Conservation (phyloP, 2,329 filamentous ascomycete species). For the Fusarium keratoplasticum region DNA sequence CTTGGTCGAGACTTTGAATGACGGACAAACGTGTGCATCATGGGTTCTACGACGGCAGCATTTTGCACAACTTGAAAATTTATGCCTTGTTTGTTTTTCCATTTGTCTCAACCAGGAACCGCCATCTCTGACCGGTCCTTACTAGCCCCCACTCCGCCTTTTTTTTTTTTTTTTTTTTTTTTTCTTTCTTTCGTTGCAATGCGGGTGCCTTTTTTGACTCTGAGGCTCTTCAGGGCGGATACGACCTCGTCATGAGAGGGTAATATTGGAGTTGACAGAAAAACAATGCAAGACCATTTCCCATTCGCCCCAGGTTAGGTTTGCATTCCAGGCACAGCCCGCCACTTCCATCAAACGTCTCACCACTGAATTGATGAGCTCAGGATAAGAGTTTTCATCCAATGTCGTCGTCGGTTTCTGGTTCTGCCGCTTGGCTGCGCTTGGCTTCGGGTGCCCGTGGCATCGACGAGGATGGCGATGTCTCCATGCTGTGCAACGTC, state of each 20-base stretch:
- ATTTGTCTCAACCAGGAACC: conserved; percentile 5
- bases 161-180: not conserved
- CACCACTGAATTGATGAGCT: conserved; percentile 11
- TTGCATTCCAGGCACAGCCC: conserved; percentile 29
- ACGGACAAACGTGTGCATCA: conserved; percentile 8
- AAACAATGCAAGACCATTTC: conserved; percentile 16
- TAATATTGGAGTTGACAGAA: conserved; percentile 15
- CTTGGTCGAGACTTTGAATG: not conserved
- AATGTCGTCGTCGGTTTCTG: not conserved
- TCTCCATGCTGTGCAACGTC: conserved; percentile 26
- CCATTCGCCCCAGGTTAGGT: not conserved
- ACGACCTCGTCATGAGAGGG: conserved; percentile 19
- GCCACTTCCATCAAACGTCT: conserved; percentile 28
- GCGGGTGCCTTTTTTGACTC: conserved; percentile 7
- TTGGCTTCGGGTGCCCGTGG: conserved; percentile 27
- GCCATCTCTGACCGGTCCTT: not conserved
- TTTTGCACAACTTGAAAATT: conserved; percentile 24
- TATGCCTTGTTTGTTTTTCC: not conserved
- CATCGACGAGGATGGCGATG: conserved; percentile 29
- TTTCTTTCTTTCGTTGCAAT: not conserved
- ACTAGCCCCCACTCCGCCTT: not conserved
- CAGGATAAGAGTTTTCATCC: conserved; percentile 6
- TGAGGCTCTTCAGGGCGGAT: conserved; percentile 26
- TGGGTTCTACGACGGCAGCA: conserved; percentile 26
- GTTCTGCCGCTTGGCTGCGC: conserved; percentile 18